A percentile compares a stretch with the other conserved stretches of the same genome.
phyloP scores from a whole-genome alignment of 2,329 filamentous ascomycete genomes.

The Penicillium sp. region DNA sequence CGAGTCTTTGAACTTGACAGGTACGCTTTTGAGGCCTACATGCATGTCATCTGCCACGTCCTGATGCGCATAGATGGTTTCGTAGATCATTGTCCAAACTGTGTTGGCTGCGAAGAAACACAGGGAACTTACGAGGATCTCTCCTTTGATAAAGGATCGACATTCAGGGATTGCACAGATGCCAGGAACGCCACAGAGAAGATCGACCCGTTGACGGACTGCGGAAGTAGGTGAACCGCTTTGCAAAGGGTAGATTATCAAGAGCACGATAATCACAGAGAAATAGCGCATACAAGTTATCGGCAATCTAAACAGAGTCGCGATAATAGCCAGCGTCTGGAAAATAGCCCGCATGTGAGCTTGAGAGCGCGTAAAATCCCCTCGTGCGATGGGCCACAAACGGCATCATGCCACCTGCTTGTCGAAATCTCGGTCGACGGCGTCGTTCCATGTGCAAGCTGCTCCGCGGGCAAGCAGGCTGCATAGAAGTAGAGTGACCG shows the following conservation, averaged over 20 bases:
- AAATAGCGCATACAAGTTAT: slow-evolving; percentile 60
- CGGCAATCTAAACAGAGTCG: slow-evolving; percentile 42
- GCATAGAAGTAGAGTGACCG: slow-evolving; percentile 61
- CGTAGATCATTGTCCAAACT: too few relatives aligned
- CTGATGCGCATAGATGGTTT: too few relatives aligned
- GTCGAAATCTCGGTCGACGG: slow-evolving; percentile 87
- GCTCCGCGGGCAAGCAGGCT: slow-evolving; percentile 79
- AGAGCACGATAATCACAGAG: slow-evolving; percentile 67
- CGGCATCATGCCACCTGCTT: slow-evolving; percentile 75
- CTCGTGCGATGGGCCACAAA: slow-evolving; percentile 76
- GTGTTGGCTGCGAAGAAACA: too few relatives aligned
- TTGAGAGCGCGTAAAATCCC: slow-evolving; percentile 71
- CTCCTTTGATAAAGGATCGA: background rate
- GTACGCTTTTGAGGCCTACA: too few relatives aligned
- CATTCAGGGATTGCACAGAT: background rate
- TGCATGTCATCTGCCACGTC: too few relatives aligned
- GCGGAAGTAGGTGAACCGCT: slow-evolving; percentile 83
- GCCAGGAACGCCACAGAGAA: background rate
- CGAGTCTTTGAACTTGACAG: too few relatives aligned
- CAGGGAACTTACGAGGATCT: background rate
- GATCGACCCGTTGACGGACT: slow-evolving; percentile 68
- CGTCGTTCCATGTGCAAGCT: slow-evolving; percentile 86
- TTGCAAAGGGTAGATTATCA: slow-evolving; percentile 79
- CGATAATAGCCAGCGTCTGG: slow-evolving; percentile 45
- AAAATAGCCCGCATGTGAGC: slow-evolving; percentile 72